These are phyloP conservation scores for Adenanthera pavonina DNA, from an alignment of 306 rosid genomes.

Conservation along the genomic window DNA sequence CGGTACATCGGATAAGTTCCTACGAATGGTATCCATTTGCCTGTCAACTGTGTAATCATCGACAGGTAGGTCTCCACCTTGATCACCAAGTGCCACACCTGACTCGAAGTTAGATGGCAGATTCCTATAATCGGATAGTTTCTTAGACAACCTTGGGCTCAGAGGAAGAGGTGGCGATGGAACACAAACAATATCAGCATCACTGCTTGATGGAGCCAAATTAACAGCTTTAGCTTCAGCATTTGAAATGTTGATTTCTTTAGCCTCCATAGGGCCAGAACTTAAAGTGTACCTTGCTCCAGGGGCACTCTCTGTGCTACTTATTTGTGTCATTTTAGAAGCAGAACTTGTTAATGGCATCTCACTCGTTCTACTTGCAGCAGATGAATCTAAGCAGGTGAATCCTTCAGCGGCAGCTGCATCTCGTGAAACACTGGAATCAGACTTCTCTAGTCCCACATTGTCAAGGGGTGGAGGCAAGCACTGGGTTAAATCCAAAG, in stretches of 20 bases:
- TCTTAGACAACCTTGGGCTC: slow-evolving; percentile 86
- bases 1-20: slow-evolving; percentile 66
- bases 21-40: slow-evolving; percentile 61
- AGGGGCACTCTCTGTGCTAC: slow-evolving; percentile 58
- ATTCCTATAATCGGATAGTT: slow-evolving; percentile 81
- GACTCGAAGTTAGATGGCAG: slow-evolving; percentile 61
- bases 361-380: slow-evolving; percentile 65
- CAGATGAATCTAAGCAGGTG: slow-evolving; percentile 52
- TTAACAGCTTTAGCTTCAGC: slow-evolving; percentile 64
- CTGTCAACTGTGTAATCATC: slow-evolving; percentile 77
- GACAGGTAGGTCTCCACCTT: slow-evolving; percentile 65
- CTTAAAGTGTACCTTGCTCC: slow-evolving; percentile 64
- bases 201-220: slow-evolving; percentile 60
- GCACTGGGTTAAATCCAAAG: slow-evolving; percentile 93
- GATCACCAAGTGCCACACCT: slow-evolving; percentile 52
- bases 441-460: slow-evolving; percentile 71
- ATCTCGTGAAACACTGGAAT: slow-evolving; percentile 70
- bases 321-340: slow-evolving; percentile 56
- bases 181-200: slow-evolving; percentile 66
- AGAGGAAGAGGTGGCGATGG: slow-evolving; percentile 80
- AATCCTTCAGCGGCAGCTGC: slow-evolving; percentile 66
- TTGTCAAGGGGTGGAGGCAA: slow-evolving; percentile 88
- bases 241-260: slow-evolving; percentile 56
- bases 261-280: slow-evolving; percentile 63
- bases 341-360: slow-evolving; percentile 52